Percentiles rank a stretch among this genome's conserved stretches.
Evolutionary conservation across 768 basidiomycete species (phyloP).

Genomic region (Mycena sanguinolenta): DNA sequence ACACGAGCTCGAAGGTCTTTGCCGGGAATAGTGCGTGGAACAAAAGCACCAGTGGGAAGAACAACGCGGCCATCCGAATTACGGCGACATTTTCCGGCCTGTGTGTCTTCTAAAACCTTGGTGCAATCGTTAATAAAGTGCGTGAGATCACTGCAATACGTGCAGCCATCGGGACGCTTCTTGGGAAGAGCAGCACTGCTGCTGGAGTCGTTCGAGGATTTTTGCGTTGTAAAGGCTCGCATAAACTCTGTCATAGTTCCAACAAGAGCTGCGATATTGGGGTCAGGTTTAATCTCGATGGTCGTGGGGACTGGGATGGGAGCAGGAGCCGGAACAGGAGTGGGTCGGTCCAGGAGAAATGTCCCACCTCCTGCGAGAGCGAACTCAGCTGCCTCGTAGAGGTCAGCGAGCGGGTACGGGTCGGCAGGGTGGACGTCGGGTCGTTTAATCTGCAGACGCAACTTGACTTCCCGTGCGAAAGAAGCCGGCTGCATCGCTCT

Average conservation of each 20-base stretch:
- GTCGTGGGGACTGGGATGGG: not conserved
- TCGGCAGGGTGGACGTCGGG: not conserved
- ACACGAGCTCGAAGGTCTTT: slow-evolving; percentile 11
- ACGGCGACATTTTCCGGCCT: not conserved
- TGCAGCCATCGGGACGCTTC: not conserved
- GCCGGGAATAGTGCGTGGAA: slow-evolving; percentile 9
- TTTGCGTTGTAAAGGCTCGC: not conserved
- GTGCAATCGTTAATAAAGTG: not conserved
- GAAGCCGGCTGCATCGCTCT: not conserved
- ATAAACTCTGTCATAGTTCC: not conserved
- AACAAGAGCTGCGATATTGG: not conserved
- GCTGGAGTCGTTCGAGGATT: not conserved
- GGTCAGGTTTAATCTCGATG: not conserved
- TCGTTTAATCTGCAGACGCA: not conserved
- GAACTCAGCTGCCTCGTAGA: not conserved
- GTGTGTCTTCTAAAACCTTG: not conserved
- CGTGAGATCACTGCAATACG: not conserved
- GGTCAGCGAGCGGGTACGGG: not conserved
- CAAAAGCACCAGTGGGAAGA: not conserved
- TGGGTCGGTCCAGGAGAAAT: not conserved
- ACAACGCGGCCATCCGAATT: not conserved
- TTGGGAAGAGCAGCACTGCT: not conserved
- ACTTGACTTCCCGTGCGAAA: not conserved
- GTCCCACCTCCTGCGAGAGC: not conserved
- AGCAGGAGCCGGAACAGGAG: not conserved